A percentile compares a stretch with the other conserved stretches of the same genome.
These are phyloP conservation scores for Hymenoscyphus scutula DNA, from an alignment of 2,329 filamentous ascomycete species.

Conservation along the genomic window DNA sequence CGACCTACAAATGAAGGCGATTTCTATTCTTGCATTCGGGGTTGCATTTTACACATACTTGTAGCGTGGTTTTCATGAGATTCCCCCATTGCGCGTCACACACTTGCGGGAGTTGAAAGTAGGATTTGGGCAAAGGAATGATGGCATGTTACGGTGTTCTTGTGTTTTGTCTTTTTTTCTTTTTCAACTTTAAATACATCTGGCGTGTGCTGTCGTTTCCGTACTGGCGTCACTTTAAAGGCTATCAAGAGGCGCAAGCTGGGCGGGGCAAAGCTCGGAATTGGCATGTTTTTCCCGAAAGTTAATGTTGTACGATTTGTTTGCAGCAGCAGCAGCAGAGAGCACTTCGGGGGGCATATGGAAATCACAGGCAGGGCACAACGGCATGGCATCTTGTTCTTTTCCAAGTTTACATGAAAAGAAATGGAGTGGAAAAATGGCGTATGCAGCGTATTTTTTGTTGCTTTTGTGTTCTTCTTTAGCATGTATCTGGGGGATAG, in stretches of 20 bases:
- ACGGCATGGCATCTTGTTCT: constrained; percentile 18
- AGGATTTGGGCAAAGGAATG: constrained; percentile 28
- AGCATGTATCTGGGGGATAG: constrained; percentile 22
- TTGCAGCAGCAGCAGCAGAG: constrained; percentile 17
- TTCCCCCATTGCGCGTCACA: constrained; percentile 35
- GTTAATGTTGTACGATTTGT: constrained; percentile 28
- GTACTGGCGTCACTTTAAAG: constrained; percentile 29
- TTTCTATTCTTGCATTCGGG: constrained; percentile 30
- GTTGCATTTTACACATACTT: constrained; percentile 33
- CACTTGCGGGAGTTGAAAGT: constrained; percentile 34
- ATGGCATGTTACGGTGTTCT: constrained; percentile 33
- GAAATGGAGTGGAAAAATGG: constrained; percentile 31
- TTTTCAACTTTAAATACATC: constrained; percentile 16
- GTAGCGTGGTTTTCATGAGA: constrained; percentile 37
- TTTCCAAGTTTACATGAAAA: constrained; percentile 19
- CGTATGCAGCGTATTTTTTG: constrained; percentile 14
- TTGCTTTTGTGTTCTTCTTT: not conserved
- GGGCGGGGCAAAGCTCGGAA: constrained; percentile 26
- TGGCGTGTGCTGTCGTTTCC: constrained; percentile 31
- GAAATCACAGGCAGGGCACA: constrained; percentile 25
- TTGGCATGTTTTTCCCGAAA: constrained; percentile 5
- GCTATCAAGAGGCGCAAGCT: constrained; percentile 31
- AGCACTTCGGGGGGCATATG: constrained; percentile 23
- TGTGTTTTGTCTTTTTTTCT: constrained; percentile 20
- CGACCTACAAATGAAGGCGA: constrained; percentile 31